These are phyloP conservation scores for Dactylellina cionopaga DNA, from an alignment of 2,329 filamentous ascomycete genomes.

Conservation along the genomic window DNA sequence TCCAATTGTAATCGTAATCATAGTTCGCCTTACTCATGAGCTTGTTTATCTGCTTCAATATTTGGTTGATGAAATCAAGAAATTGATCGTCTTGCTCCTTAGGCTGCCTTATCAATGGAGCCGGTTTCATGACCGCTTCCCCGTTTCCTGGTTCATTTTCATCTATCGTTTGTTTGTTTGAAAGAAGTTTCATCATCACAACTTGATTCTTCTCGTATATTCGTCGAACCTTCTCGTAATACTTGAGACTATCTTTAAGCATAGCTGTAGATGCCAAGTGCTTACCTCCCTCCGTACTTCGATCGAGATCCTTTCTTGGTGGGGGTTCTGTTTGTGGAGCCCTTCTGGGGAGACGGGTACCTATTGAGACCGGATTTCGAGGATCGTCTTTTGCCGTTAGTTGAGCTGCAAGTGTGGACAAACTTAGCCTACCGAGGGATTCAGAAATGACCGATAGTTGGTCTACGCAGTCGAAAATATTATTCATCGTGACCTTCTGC, in stretches of 20 bases:
- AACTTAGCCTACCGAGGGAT: background rate
- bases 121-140: too few species aligned
- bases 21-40: slow-evolving; percentile 7
- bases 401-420: too few species aligned
- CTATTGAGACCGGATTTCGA: background rate
- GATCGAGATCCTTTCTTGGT: slow-evolving; percentile 6
- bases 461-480: background rate
- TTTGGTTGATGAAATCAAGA: slow-evolving; percentile 29
- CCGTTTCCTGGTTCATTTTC: background rate
- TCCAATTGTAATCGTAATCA: slow-evolving; percentile 29
- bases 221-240: slow-evolving; percentile 34
- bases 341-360: slow-evolving; percentile 1
- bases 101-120: background rate
- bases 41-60: slow-evolving; percentile 28
- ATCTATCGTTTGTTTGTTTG: background rate
- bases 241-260: slow-evolving; percentile 25
- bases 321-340: background rate
- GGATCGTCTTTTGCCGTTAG: background rate
- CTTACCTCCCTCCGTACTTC: background rate
- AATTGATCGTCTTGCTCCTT: slow-evolving; percentile 17
- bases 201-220: slow-evolving; percentile 16
- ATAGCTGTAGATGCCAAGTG: slow-evolving; percentile 7
- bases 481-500: too few species aligned
- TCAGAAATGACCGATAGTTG: slow-evolving; percentile 1
- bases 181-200: background rate